A percentile compares a stretch with the other conserved stretches of the same genome.
These are phyloP conservation scores for Lentinus brumalis DNA, from an alignment of 768 basidiomycete species.

Conservation along the genomic window DNA sequence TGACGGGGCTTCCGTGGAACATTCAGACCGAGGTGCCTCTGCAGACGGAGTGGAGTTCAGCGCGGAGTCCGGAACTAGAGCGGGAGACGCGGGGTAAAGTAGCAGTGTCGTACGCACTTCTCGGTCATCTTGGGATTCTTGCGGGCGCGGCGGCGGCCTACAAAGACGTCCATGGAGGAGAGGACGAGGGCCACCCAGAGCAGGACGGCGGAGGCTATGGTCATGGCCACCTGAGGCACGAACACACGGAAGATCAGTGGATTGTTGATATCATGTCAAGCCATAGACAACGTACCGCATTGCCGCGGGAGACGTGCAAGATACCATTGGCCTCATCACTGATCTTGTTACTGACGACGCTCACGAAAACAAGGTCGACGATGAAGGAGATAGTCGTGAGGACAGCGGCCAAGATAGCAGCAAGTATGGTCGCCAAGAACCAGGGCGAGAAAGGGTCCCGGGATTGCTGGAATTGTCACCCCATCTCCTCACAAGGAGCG, in stretches of 20 bases:
- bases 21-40: conserved; percentile 1
- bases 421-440: conserved; percentile 40
- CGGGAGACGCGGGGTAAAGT: conserved; percentile 6
- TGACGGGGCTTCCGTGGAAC: conserved; percentile 11
- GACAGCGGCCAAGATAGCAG: conserved; percentile 43
- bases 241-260: conserved; percentile 2
- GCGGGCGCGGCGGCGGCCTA: conserved; percentile 17
- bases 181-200: conserved; percentile 46
- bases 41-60: background rate
- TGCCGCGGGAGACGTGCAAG: conserved; percentile 49
- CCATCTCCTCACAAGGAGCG: conserved; percentile 48
- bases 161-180: conserved; percentile 39
- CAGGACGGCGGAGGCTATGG: conserved; percentile 49
- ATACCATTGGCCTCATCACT: conserved; percentile 42
- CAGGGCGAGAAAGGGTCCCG: conserved; percentile 34
- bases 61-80: background rate
- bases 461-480: conserved; percentile 16
- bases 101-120: background rate
- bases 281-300: conserved; percentile 40
- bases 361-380: conserved; percentile 54
- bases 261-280: conserved; percentile 7
- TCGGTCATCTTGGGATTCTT: conserved; percentile 2
- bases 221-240: conserved; percentile 50
- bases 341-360: conserved; percentile 44
- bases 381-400: conserved; percentile 53